These are phyloP conservation scores for Aspergillus jensenii DNA, from an alignment of 2,329 filamentous ascomycete species.

Conservation along the genomic window DNA sequence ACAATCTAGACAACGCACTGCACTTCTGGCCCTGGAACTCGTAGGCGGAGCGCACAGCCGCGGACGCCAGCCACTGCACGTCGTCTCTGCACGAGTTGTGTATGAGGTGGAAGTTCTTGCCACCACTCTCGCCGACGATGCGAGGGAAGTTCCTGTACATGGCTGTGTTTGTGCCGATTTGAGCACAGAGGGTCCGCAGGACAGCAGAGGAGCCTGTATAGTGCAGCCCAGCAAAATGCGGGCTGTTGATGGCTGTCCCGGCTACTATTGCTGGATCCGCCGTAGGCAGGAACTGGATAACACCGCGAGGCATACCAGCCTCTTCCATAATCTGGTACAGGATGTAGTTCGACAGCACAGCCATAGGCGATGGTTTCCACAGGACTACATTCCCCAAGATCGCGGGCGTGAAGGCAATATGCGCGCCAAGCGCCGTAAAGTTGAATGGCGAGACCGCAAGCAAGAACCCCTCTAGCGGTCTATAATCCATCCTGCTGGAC, in stretches of 20 bases:
- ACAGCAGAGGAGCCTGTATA: slow-evolving; percentile 89
- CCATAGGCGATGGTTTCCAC: slow-evolving; percentile 90
- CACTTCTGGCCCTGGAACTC: slow-evolving; percentile 91
- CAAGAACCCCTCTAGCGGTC: slow-evolving; percentile 91
- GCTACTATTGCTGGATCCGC: slow-evolving; percentile 84
- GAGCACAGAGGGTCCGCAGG: slow-evolving; percentile 82
- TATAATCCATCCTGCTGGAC: slow-evolving; percentile 67
- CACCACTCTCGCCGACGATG: slow-evolving; percentile 83
- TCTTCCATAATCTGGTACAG: slow-evolving; percentile 90
- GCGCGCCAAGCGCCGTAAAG: slow-evolving; percentile 89
- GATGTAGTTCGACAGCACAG: slow-evolving; percentile 82
- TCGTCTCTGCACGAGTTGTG: slow-evolving; percentile 67
- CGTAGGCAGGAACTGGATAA: slow-evolving; percentile 83
- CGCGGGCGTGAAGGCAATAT: slow-evolving; percentile 55
- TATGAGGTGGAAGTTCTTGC: slow-evolving; percentile 87
- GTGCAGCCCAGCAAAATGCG: slow-evolving; percentile 79
- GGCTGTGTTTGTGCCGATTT: slow-evolving; percentile 75
- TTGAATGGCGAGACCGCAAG: slow-evolving; percentile 94
- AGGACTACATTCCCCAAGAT: slow-evolving; percentile 92
- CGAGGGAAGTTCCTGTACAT: slow-evolving; percentile 79
- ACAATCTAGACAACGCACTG: slow-evolving; percentile 74
- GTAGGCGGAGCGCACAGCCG: slow-evolving; percentile 81
- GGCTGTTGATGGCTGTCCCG: slow-evolving; percentile 70
- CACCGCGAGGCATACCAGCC: slow-evolving; percentile 81
- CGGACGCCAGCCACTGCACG: slow-evolving; percentile 70